These are phyloP conservation scores for Pythium sp. DNA, from an alignment of 352 stramenopile genomes.

Conservation along the genomic window DNA sequence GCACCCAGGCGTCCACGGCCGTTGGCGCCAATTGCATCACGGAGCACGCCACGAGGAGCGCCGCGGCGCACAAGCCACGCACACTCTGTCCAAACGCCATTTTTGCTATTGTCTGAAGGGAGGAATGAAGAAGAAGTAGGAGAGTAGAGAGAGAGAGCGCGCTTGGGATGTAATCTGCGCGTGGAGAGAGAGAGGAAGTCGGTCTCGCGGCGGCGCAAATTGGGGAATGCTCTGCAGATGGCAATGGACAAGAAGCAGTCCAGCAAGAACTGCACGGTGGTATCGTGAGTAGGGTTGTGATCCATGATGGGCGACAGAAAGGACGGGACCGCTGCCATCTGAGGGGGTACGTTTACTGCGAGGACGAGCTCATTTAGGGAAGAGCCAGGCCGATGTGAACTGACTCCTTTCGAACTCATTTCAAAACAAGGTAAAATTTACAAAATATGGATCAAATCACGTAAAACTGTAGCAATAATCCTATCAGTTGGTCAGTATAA, in stretches of 20 bases:
- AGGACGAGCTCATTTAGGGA: not conserved
- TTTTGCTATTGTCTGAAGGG: not conserved
- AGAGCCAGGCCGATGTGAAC: not conserved
- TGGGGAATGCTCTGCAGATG: not conserved
- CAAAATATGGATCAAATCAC: not conserved
- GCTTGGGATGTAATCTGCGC: not conserved
- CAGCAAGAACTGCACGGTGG: not conserved
- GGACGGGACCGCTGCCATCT: not conserved
- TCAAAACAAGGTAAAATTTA: not conserved
- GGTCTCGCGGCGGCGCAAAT: not conserved
- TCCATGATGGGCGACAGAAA: not conserved
- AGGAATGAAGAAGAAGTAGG: not conserved
- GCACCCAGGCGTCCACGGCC: constrained; percentile 15
- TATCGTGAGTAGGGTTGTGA: not conserved
- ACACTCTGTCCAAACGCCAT: constrained; percentile 14
- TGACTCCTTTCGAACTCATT: not conserved
- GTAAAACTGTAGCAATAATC: not conserved
- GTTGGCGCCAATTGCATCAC: constrained; percentile 1
- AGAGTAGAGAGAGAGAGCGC: not conserved
- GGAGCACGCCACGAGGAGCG: constrained; percentile 6
- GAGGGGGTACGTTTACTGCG: not conserved
- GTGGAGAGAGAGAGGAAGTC: not conserved
- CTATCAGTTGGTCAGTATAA: too few species aligned
- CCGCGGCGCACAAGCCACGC: constrained; percentile 7
- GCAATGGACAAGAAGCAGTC: not conserved